Percentiles rank a stretch among this genome's conserved stretches.
These are phyloP conservation scores for Conticribra weissflogii DNA, from an alignment of 108 stramenopile genomes.

Conservation along the genomic window DNA sequence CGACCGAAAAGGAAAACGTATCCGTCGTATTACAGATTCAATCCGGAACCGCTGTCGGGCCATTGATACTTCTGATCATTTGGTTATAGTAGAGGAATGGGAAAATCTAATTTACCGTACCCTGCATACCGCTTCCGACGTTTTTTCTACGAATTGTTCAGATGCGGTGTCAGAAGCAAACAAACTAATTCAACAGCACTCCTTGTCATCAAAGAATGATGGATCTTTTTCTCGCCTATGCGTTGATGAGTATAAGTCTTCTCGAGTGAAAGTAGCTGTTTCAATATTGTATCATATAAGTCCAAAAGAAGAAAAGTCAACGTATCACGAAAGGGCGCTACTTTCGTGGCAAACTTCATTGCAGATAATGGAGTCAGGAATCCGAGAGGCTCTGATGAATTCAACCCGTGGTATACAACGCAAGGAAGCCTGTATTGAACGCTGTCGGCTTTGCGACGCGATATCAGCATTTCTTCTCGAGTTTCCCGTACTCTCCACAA, in stretches of 20 bases:
- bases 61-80: constrained; percentile 3
- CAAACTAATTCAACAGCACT: constrained; percentile 19
- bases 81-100: constrained; percentile 38
- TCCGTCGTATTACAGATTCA: constrained; percentile 33
- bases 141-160: constrained; percentile 8
- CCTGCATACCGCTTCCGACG: constrained; percentile 20
- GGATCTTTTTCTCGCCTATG: constrained; percentile 67
- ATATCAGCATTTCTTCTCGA: constrained; percentile 39
- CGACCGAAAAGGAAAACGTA: constrained; percentile 18
- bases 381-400: constrained; percentile 43
- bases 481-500: constrained; percentile 14
- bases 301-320: constrained; percentile 18
- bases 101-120: constrained; percentile 31
- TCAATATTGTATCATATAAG: constrained; percentile 61
- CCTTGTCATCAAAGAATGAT: constrained; percentile 17
- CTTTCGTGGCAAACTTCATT: constrained; percentile 53
- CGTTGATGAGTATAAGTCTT: constrained; percentile 44
- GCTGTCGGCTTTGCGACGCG: constrained; percentile 15
- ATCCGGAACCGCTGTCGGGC: constrained; percentile 22
- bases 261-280: constrained; percentile 49
- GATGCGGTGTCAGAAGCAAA: constrained; percentile 3
- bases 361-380: constrained; percentile 70
- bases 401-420: constrained; percentile 11
- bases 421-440: constrained; percentile 19
- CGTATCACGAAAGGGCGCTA: not conserved